Base-by-base conservation (phyloP, 2,329 filamentous ascomycete genomes). In the Aspergillus proliferans region DNA sequence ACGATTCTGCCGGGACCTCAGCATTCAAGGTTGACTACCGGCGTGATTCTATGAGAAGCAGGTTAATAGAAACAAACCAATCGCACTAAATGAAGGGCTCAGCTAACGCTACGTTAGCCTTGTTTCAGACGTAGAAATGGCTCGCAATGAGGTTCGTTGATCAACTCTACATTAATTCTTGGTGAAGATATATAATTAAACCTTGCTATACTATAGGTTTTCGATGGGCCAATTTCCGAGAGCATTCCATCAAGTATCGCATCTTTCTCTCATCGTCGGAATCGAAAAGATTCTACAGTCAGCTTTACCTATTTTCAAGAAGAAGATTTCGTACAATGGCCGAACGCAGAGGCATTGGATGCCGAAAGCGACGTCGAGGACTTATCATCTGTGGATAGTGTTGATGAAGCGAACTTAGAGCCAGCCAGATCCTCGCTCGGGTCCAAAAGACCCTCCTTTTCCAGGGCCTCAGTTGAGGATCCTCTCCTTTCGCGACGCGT, bases 61-160 rank as follows among this genome's bases (percentile, higher is more conserved):
- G 70, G 70, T 65, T 45, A 26, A 44, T 46, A 46, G 26, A 45
- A 34, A 8, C 26, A 19, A 52, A 44, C 43, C 24, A 15, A 52
- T 24, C 12, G 38, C 36, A 28, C 6, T 40, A 18, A 18, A 15
- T 12, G 10, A 10, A 40, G 39, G 15, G n/a, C 14, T n/a, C 40
- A 28, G 39, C 61, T 67, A 43, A 68, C 47, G 18, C 28, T 39
- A 24, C 7, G 47, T 5, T 55, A 79, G 75, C 57, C 70, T 84
- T 33, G 85, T 95, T 59, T 89, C 89, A 58, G 89, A 95, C 69
- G 91, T 97, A n/a, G 92, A 96, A 68, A 97, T 98, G 93, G 92
- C 93, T 18, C 89, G 94, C 46, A 88, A 95, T 67, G 92, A 97
- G 81, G 88, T 93, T 64, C 47, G 71, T 61, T 39, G 21, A 28